These are phyloP conservation scores for Tranzscheliella williamsii DNA, from an alignment of 1,284 basidiomycete genomes.

Conservation along the genomic window DNA sequence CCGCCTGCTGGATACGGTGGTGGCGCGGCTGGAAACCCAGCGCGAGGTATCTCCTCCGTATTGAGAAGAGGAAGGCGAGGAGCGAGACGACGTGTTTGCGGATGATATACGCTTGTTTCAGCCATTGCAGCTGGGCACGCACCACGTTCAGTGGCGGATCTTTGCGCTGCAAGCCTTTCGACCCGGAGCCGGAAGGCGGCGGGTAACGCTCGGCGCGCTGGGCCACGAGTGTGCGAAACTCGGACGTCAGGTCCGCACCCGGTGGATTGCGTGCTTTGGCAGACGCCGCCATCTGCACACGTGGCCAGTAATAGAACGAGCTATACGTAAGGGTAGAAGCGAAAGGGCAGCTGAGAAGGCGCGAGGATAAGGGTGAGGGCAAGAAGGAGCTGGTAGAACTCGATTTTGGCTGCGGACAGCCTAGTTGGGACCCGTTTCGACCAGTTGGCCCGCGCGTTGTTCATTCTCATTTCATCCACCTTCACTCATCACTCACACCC, in stretches of 20 bases:
- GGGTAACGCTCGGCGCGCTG: slow-evolving; percentile 18
- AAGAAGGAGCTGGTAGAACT: too few relatives aligned
- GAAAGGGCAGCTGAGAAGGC: too few relatives aligned
- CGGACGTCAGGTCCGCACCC: slow-evolving; percentile 20
- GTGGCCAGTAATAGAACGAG: too few relatives aligned
- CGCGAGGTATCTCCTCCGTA: slow-evolving; percentile 42
- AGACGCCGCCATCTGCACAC: slow-evolving; percentile 12
- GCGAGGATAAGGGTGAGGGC: too few relatives aligned
- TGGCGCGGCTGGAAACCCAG: slow-evolving; percentile 19
- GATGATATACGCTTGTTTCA: slow-evolving; percentile 35
- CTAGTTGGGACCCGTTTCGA: too few relatives aligned
- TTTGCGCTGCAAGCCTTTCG: slow-evolving; percentile 13
- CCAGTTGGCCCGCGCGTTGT: too few relatives aligned
- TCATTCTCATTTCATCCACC: too few relatives aligned
- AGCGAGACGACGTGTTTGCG: slow-evolving; percentile 35
- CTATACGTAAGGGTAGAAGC: too few relatives aligned
- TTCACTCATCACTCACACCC: too few relatives aligned
- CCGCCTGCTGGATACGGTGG: slow-evolving; percentile 13
- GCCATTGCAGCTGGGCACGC: slow-evolving; percentile 32
- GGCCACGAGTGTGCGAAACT: slow-evolving; percentile 26
- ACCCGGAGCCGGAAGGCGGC: slow-evolving; percentile 11
- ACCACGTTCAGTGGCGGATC: slow-evolving; percentile 34
- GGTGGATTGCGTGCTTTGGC: slow-evolving; percentile 15
- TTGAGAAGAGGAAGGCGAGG: slow-evolving; percentile 41
- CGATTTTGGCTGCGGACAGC: too few relatives aligned